phyloP scores from a whole-genome alignment of 1,284 basidiomycete species.

The Naganishia cerealis region DNA sequence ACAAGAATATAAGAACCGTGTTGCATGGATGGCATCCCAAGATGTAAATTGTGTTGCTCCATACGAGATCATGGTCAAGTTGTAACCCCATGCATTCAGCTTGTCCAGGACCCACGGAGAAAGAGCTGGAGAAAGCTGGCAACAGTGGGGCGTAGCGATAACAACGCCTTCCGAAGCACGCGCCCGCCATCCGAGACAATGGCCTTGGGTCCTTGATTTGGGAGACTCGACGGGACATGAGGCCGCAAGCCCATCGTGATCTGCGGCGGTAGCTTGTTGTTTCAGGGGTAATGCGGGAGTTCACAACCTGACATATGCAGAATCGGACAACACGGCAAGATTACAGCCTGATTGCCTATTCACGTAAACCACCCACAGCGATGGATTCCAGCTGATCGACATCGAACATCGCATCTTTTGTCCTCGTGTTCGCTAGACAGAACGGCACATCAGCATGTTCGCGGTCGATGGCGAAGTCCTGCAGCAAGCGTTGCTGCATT shows the following conservation, averaged over 20 bases:
- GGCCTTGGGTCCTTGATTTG: neutral
- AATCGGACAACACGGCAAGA: too few species aligned
- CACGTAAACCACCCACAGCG: neutral
- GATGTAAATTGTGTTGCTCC: neutral
- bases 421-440: neutral
- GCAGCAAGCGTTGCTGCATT: constrained; percentile 2
- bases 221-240: too few species aligned
- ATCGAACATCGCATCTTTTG: neutral
- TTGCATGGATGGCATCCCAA: neutral
- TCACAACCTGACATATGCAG: too few species aligned
- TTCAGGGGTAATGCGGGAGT: neutral
- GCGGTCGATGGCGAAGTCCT: constrained; percentile 20
- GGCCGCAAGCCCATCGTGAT: neutral
- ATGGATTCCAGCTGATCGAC: neutral
- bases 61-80: too few species aligned
- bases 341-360: too few species aligned
- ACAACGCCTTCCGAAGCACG: constrained; percentile 2
- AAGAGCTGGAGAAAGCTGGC: neutral
- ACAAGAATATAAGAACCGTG: neutral
- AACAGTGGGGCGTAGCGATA: neutral
- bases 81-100: too few species aligned
- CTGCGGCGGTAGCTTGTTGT: neutral
- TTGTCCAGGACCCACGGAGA: neutral
- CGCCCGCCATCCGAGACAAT: neutral
- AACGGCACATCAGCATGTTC: constrained; percentile 3